Conservation (phyloP, 345 rosid genomes). For the Citrus unshiu region DNA sequence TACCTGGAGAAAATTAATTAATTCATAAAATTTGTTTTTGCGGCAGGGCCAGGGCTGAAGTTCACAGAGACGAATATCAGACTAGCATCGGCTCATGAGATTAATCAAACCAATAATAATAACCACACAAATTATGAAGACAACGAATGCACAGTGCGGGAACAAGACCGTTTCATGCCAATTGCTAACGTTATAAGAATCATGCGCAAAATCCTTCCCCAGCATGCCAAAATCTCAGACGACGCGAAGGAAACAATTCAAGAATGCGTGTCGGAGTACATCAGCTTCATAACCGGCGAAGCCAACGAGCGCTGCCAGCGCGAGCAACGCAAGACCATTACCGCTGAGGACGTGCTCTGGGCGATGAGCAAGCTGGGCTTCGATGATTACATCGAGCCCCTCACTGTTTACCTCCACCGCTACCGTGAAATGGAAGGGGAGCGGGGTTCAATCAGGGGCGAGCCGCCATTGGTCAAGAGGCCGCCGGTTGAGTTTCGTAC, state of each 20-base stretch:
- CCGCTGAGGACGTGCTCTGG: slow-evolving; percentile 89
- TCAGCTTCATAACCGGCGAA: slow-evolving; percentile 95
- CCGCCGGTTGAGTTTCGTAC: slow-evolving; percentile 31
- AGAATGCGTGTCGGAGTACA: slow-evolving; percentile 95
- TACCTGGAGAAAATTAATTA: background rate
- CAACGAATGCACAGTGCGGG: slow-evolving; percentile 68
- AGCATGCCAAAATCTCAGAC: slow-evolving; percentile 91
- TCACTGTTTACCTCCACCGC: slow-evolving; percentile 67
- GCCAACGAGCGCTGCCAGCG: slow-evolving; percentile 96
- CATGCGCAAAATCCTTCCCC: slow-evolving; percentile 85
- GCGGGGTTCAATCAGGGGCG: slow-evolving; percentile 48
- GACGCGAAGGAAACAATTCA: slow-evolving; percentile 96
- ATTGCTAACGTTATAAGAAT: slow-evolving; percentile 90
- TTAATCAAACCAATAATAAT: slow-evolving; percentile 21
- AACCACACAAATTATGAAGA: slow-evolving; percentile 26
- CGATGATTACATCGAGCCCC: slow-evolving; percentile 84
- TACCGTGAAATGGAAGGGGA: slow-evolving; percentile 77
- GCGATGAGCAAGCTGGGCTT: slow-evolving; percentile 95
- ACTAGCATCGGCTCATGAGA: background rate
- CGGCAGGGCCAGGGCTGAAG: slow-evolving; percentile 21
- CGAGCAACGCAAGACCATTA: slow-evolving; percentile 95
- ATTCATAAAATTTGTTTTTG: too few relatives aligned
- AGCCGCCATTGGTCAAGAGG: slow-evolving; percentile 53
- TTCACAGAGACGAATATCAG: slow-evolving; percentile 29
- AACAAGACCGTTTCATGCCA: slow-evolving; percentile 95